phyloP scores from a whole-genome alignment of 1,284 basidiomycete genomes.

The Trichosporon inkin region DNA sequence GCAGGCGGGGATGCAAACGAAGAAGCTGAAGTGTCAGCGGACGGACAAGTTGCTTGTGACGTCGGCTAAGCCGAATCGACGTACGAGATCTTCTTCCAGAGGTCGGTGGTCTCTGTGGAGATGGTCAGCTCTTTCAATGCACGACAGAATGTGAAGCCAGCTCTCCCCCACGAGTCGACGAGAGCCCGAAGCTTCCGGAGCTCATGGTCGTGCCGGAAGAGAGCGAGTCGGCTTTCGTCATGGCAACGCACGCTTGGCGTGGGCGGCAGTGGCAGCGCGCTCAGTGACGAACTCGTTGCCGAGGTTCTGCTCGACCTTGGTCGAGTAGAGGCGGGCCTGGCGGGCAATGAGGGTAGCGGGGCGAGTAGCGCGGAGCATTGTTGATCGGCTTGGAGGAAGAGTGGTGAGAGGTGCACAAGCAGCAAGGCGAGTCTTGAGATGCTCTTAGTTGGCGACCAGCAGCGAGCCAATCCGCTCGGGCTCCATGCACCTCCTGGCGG shows the following conservation, averaged over 20 bases:
- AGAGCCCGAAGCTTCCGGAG: neutral
- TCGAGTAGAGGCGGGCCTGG: conserved; percentile 24
- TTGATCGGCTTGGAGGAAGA: conserved; percentile 17
- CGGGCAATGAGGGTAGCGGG: conserved; percentile 23
- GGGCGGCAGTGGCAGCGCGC: conserved; percentile 37
- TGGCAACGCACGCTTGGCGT: conserved; percentile 40
- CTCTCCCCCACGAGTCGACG: neutral
- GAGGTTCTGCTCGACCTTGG: conserved; percentile 11
- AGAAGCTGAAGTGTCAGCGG: conserved; percentile 31
- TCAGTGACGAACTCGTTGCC: conserved; percentile 41
- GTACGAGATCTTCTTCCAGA: conserved; percentile 45
- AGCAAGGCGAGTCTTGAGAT: conserved; percentile 5
- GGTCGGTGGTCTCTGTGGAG: conserved; percentile 41
- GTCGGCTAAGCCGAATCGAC: conserved; percentile 2
- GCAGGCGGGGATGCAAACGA: conserved; percentile 44
- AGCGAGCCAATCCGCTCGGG: conserved; percentile 9
- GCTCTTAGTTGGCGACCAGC: neutral
- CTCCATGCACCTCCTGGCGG: conserved; percentile 6
- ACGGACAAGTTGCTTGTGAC: neutral
- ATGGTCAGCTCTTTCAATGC: neutral
- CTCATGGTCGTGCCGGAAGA: neutral
- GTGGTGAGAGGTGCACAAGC: conserved; percentile 13
- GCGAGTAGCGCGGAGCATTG: conserved; percentile 23
- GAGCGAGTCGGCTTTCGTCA: neutral
- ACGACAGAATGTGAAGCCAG: neutral